These are phyloP conservation scores for Halocafeteria seosinensis DNA, from an alignment of 108 stramenopile species.

Conservation along the genomic window DNA sequence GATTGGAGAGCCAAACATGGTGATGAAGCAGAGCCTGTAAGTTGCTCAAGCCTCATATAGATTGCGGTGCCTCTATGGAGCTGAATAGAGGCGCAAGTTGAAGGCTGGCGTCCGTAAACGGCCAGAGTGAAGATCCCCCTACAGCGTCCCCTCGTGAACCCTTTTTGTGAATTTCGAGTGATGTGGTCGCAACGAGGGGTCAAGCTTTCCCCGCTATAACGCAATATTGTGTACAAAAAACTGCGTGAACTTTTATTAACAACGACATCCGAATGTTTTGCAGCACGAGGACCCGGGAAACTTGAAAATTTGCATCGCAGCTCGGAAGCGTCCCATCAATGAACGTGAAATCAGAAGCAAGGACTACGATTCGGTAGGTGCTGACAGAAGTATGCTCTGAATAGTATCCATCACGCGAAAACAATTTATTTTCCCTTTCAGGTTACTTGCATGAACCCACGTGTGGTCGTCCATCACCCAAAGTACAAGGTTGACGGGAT, in stretches of 20 bases:
- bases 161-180: background rate
- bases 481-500: slow-evolving; percentile 91
- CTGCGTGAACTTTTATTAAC: too few species aligned
- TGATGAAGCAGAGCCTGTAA: background rate
- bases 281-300: slow-evolving; percentile 14
- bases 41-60: background rate
- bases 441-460: slow-evolving; percentile 71
- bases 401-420: too few species aligned
- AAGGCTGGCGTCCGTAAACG: too few species aligned
- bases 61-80: too few species aligned
- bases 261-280: too few species aligned
- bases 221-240: too few species aligned
- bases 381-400: too few species aligned
- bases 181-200: too few species aligned
- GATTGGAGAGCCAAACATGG: slow-evolving; percentile 32
- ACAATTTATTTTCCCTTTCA: background rate
- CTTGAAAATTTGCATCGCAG: slow-evolving; percentile 59
- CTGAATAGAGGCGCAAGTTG: too few species aligned
- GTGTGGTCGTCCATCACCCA: slow-evolving; percentile 76
- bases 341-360: slow-evolving; percentile 50
- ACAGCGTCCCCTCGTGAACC: background rate
- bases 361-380: slow-evolving; percentile 83
- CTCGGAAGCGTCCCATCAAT: slow-evolving; percentile 62
- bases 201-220: too few species aligned
- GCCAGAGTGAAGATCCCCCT: too few species aligned